Conservation (phyloP, 2,329 filamentous ascomycete genomes). For the Ambrosiella xylebori region DNA sequence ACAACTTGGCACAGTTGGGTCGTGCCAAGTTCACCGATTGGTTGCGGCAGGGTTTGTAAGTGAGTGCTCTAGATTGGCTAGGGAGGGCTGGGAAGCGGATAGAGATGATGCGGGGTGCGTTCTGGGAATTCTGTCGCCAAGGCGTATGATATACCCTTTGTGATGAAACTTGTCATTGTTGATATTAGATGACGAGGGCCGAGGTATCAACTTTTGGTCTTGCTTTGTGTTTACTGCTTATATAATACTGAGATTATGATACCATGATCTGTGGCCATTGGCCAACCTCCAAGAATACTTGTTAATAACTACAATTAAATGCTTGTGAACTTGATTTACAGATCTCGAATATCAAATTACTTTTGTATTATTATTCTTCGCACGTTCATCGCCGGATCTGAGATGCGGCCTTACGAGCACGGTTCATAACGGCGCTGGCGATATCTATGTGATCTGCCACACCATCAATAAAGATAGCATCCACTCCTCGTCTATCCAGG, state of each 20-base stretch:
- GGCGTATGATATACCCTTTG: background rate
- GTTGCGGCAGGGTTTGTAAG: conserved; percentile 63
- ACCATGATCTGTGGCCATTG: background rate
- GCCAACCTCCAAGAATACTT: background rate
- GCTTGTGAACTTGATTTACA: background rate
- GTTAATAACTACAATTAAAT: background rate
- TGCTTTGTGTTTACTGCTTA: background rate
- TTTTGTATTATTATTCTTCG: background rate
- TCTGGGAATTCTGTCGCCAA: background rate
- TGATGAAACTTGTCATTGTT: background rate
- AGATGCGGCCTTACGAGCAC: conserved; percentile 59
- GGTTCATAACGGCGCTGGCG: conserved; percentile 74
- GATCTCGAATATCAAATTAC: background rate
- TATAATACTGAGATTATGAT: background rate
- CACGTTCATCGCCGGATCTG: conserved; percentile 30
- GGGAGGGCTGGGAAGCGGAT: background rate
- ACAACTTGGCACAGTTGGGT: conserved; percentile 86
- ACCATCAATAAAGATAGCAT: conserved; percentile 82
- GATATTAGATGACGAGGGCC: background rate
- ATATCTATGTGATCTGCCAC: conserved; percentile 65
- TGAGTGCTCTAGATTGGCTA: background rate
- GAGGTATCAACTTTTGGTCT: background rate
- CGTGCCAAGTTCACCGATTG: conserved; percentile 83
- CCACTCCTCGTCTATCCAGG: conserved; percentile 61
- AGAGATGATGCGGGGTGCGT: background rate